Conservation (phyloP, 2,329 filamentous ascomycete genomes). For the Xylaria arbuscula region DNA sequence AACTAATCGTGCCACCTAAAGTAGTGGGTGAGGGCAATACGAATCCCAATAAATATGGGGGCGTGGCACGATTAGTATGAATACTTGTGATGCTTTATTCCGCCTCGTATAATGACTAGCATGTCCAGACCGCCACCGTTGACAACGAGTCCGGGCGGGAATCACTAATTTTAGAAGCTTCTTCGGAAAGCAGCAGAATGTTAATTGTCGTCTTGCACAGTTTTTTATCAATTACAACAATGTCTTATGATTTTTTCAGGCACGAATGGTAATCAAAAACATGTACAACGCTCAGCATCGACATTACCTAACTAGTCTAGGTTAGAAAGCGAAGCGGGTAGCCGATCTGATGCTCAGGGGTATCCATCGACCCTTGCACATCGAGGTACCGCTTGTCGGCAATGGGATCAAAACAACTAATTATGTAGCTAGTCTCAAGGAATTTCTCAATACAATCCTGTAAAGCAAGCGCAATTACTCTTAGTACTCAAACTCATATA, state of each 20-base stretch:
- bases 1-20: no score
- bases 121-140: not conserved
- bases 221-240: not conserved
- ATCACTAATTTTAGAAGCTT: not conserved
- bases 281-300: not conserved
- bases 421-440: not conserved
- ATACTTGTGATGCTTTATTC: slow-evolving; percentile 1
- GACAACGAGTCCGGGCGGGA: not conserved
- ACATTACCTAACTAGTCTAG: not conserved
- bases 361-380: not conserved
- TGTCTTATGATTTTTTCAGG: not conserved
- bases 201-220: no score
- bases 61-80: no score
- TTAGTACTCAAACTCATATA: not conserved
- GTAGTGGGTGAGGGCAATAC: no score
- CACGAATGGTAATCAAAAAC: not conserved
- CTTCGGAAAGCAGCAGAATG: not conserved
- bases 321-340: not conserved
- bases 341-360: not conserved
- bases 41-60: no score
- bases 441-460: not conserved
- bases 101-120: slow-evolving; percentile 20
- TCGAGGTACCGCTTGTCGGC: not conserved
- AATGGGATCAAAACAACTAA: not conserved
- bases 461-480: not conserved